These are phyloP conservation scores for Aspergillus sp. DNA, from an alignment of 2,329 filamentous ascomycete genomes.

Conservation along the genomic window DNA sequence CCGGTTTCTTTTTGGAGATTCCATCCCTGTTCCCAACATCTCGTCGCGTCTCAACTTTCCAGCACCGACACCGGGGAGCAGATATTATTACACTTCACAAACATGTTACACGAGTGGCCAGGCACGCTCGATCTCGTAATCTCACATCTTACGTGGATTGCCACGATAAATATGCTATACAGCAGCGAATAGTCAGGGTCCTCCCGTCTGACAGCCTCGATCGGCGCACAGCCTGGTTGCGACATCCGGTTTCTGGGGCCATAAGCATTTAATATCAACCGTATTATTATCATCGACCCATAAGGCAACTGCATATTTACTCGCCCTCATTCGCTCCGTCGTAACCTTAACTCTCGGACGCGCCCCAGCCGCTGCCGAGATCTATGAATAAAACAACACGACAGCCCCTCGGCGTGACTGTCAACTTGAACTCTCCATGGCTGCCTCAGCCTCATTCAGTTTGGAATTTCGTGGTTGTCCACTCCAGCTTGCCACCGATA, in stretches of 20 bases:
- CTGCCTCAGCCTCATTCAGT: conserved; percentile 19
- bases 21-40: not conserved
- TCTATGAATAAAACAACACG: not conserved
- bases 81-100: not conserved
- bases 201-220: not conserved
- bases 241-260: not conserved
- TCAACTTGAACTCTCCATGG: no score
- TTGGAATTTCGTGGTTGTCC: conserved; percentile 31
- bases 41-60: no score
- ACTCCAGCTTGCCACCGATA: conserved; percentile 46
- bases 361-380: not conserved
- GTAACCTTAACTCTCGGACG: not conserved
- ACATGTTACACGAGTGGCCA: not conserved
- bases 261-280: not conserved
- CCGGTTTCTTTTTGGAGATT: not conserved
- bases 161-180: not conserved
- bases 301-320: not conserved
- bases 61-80: not conserved
- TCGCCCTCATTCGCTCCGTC: not conserved
- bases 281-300: not conserved
- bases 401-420: not conserved
- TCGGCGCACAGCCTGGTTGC: not conserved
- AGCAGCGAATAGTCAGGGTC: not conserved
- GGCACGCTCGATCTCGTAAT: not conserved
- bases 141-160: not conserved